Evolutionary conservation across 106 monocot genomes (phyloP).

Genomic region (Triglochin maritima): DNA sequence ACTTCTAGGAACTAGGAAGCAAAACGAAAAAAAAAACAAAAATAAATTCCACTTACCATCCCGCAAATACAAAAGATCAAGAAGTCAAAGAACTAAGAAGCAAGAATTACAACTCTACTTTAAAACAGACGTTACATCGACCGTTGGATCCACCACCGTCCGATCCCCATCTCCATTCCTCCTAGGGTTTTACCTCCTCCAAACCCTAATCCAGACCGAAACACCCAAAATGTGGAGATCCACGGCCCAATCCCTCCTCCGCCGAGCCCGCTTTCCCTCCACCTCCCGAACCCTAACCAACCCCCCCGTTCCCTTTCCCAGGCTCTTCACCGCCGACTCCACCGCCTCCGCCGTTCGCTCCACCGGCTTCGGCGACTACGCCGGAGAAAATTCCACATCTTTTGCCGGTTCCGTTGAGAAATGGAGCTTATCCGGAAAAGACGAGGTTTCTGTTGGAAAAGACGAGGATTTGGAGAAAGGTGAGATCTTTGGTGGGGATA

Average conservation of each 20-base stretch:
- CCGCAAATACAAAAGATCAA: too few species aligned
- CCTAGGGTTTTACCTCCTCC: too few species aligned
- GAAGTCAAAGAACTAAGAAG: too few species aligned
- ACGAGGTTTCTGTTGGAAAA: not conserved
- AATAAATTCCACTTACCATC: too few species aligned
- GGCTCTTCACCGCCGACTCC: slow-evolving; percentile 2
- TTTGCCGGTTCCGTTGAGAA: not conserved
- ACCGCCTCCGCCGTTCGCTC: not conserved
- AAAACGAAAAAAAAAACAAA: too few species aligned
- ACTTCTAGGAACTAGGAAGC: too few species aligned
- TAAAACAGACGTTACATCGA: too few species aligned
- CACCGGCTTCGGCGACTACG: not conserved
- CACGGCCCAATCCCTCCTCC: slow-evolving; percentile 29
- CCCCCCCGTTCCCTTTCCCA: slow-evolving; percentile 6
- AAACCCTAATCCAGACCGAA: too few species aligned
- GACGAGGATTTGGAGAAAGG: not conserved
- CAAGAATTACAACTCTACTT: too few species aligned
- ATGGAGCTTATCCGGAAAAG: not conserved
- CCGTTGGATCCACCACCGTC: too few species aligned
- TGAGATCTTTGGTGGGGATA: slow-evolving; percentile 1
- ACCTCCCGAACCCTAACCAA: slow-evolving; percentile 18
- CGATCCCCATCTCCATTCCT: too few species aligned
- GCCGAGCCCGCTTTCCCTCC: slow-evolving; percentile 9
- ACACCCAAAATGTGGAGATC: slow-evolving; percentile 49
- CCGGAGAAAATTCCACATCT: not conserved